These are phyloP conservation scores for Pseudocercospora ulei DNA, from an alignment of 2,329 filamentous ascomycete species.

Conservation along the genomic window DNA sequence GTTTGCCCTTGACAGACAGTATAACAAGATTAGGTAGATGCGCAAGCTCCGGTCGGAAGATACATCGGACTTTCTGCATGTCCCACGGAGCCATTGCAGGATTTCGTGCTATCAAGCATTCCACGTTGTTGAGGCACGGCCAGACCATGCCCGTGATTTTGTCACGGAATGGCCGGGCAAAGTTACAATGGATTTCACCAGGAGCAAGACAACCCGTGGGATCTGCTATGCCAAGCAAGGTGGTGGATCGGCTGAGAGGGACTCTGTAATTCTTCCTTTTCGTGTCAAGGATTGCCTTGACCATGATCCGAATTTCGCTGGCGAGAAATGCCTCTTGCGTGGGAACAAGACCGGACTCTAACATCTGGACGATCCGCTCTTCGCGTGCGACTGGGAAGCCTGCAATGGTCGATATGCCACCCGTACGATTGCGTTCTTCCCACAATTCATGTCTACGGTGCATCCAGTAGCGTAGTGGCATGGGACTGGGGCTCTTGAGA, in stretches of 20 bases:
- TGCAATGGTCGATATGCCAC: conserved; percentile 37
- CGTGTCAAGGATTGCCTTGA: conserved; percentile 16
- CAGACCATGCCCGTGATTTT: conserved; percentile 40
- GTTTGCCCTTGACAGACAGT: conserved; percentile 56
- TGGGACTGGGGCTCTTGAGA: conserved; percentile 23
- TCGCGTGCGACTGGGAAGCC: conserved; percentile 45
- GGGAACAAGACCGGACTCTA: conserved; percentile 39
- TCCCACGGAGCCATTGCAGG: conserved; percentile 63
- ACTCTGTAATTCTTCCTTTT: conserved; percentile 34
- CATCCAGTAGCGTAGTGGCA: conserved; percentile 49
- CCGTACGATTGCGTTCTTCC: conserved; percentile 27
- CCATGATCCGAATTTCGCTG: conserved; percentile 10
- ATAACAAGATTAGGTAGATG: conserved; percentile 69
- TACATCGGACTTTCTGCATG: conserved; percentile 52
- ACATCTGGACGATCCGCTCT: conserved; percentile 48
- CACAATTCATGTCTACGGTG: conserved; percentile 40
- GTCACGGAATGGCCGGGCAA: conserved; percentile 52
- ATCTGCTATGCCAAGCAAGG: conserved; percentile 59
- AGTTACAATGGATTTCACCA: conserved; percentile 58
- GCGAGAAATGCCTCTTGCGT: conserved; percentile 20
- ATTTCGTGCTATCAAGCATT: conserved; percentile 58
- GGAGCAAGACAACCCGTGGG: conserved; percentile 52
- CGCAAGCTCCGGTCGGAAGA: conserved; percentile 50
- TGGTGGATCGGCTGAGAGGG: conserved; percentile 51
- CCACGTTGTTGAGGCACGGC: conserved; percentile 47